Evolutionary conservation across 2,329 filamentous ascomycete species (phyloP), one percentile per base, ranked within the genome.

Genomic region (Hyphodiscus sp.): DNA sequence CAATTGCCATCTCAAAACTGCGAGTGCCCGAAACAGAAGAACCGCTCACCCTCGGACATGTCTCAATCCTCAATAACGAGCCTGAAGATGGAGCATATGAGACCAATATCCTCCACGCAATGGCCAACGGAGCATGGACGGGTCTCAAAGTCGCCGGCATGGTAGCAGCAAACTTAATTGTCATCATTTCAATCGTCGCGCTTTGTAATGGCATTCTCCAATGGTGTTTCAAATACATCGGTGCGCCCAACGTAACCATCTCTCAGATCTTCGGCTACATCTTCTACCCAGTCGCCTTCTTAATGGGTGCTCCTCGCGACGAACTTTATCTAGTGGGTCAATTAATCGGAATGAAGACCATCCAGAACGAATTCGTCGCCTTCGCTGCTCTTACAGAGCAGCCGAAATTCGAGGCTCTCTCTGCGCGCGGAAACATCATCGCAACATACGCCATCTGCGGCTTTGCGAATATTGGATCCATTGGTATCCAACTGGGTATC

Each of bases 71-170:
- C 13, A n/a, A 47, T 8, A 47, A 23, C 9, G 45, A 47, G 26
- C 45, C 45, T 29, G 48, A 50, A 30, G 48, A 50, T 30, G 20
- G 50, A 33, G 33, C 48, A 18, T 30, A 42, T 20, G 53, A 47
- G 13, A 47, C 33, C 2, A 47, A 46, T 29, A 19, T 33, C 26
- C 23, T 55, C 15, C 49, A 55, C n/a, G 53, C 53, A 38, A 50
- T 51, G 38, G 45, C 20, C 33, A 20, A 26, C 45, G 53, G 45
- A 13, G 50, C 38, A 2, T 55, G 53, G 50, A 20, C 49, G 2
- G 50, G 50, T 20, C 43, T 52, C 19, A 52, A 55, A 20, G 38
- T 55, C n/a, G 49, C 53, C 8, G 53, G 46, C 1, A 52, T 55
- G 29, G 50, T 55, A 18, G 18, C 49, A 15, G 41, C 53, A 9